A percentile compares a stretch with the other conserved stretches of the same genome.
These are phyloP conservation scores for Atractiella rhizophila DNA, from an alignment of 768 basidiomycete genomes.

Conservation along the genomic window DNA sequence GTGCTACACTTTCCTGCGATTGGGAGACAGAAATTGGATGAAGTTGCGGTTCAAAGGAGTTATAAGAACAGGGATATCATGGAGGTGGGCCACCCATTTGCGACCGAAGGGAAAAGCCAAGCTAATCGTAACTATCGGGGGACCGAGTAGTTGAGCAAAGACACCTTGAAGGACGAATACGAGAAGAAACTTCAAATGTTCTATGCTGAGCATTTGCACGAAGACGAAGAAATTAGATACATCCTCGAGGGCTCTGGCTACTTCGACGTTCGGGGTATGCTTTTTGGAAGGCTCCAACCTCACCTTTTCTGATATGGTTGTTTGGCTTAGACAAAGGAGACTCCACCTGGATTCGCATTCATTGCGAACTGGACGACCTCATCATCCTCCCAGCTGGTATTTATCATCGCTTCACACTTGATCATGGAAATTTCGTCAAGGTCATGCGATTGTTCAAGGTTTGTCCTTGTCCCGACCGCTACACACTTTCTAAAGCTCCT, in stretches of 20 bases:
- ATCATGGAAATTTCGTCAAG: slow-evolving; percentile 43
- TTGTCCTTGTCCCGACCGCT: slow-evolving; percentile 6
- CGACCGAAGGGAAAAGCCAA: slow-evolving; percentile 50
- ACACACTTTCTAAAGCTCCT: not conserved
- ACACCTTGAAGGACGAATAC: slow-evolving; percentile 56
- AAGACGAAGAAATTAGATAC: slow-evolving; percentile 86
- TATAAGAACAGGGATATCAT: not conserved
- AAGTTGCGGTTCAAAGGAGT: slow-evolving; percentile 15
- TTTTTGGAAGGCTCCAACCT: slow-evolving; percentile 15
- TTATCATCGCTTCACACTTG: slow-evolving; percentile 84
- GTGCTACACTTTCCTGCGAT: slow-evolving; percentile 46
- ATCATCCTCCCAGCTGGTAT: slow-evolving; percentile 70
- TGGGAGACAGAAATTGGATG: slow-evolving; percentile 31
- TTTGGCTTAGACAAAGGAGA: slow-evolving; percentile 31
- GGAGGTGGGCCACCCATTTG: not conserved
- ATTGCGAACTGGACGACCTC: slow-evolving; percentile 51
- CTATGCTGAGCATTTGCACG: slow-evolving; percentile 62
- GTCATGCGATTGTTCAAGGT: slow-evolving; percentile 70
- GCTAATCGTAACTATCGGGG: slow-evolving; percentile 31
- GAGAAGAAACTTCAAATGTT: slow-evolving; percentile 59
- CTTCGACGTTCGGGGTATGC: slow-evolving; percentile 77
- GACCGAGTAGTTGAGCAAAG: slow-evolving; percentile 48
- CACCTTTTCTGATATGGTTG: not conserved
- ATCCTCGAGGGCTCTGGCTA: slow-evolving; percentile 65
- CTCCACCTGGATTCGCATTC: slow-evolving; percentile 58